phyloP scores from a whole-genome alignment of 495 filamentous ascomycete species.

The Penicillium angulare region DNA sequence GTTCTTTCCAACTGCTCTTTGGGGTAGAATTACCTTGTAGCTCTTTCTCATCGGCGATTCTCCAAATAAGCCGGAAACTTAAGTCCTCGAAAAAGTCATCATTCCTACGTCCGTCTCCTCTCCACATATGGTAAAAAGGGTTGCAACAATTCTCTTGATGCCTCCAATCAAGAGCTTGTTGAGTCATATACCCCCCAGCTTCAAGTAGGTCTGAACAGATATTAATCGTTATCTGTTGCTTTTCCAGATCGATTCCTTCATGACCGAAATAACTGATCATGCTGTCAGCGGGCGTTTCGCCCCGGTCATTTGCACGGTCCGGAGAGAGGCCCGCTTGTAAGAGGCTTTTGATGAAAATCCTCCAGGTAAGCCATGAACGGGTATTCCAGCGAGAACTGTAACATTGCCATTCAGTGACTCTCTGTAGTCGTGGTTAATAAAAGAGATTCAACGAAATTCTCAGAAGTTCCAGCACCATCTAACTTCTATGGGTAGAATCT shows the following conservation, averaged over 20 bases:
- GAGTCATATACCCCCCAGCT: slow-evolving; percentile 2
- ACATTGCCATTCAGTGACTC: neutral
- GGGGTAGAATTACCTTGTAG: neutral
- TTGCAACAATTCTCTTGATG: slow-evolving; percentile 2
- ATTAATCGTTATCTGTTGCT: slow-evolving; percentile 2
- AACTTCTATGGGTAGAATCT: neutral
- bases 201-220: slow-evolving; percentile 6
- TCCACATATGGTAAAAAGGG: neutral
- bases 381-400: slow-evolving; percentile 4
- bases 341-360: slow-evolving; percentile 1
- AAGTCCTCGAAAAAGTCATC: slow-evolving; percentile 4
- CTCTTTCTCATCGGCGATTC: slow-evolving; percentile 3
- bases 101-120: slow-evolving; percentile 2
- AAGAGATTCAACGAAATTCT: neutral
- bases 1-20: neutral
- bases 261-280: neutral
- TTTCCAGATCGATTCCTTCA: slow-evolving; percentile 1
- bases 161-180: slow-evolving; percentile 5
- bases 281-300: slow-evolving; percentile 1
- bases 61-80: slow-evolving; percentile 5
- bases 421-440: slow-evolving; percentile 1
- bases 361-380: slow-evolving; percentile 6
- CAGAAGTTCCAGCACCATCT: neutral
- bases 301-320: neutral
- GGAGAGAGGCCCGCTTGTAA: neutral